A percentile compares a stretch with the other conserved stretches of the same genome.
Conservation (phyloP, 352 stramenopile species). For the Albugo candida region DNA sequence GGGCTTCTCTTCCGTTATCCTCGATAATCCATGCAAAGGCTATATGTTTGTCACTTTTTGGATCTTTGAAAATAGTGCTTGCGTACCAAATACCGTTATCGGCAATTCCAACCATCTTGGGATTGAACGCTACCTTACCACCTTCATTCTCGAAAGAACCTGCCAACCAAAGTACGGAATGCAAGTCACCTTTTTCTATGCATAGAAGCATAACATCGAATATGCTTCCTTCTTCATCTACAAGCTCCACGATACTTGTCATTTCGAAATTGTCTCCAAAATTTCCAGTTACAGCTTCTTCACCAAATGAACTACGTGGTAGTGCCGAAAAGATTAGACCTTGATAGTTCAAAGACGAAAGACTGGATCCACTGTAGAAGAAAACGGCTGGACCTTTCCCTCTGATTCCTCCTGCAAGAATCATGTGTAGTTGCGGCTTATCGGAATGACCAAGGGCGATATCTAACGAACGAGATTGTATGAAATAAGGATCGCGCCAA, state of each 20-base stretch:
- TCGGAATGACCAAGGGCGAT: constrained; percentile 12
- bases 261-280: constrained; percentile 55
- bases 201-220: constrained; percentile 51
- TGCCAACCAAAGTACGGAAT: constrained; percentile 42
- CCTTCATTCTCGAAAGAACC: constrained; percentile 5
- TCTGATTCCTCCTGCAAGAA: constrained; percentile 30
- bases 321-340: constrained; percentile 30
- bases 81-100: constrained; percentile 51
- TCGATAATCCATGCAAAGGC: constrained; percentile 45
- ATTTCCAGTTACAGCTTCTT: constrained; percentile 17
- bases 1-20: constrained; percentile 18
- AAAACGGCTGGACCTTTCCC: constrained; percentile 34
- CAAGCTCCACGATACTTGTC: constrained; percentile 34
- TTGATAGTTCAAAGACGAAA: constrained; percentile 42
- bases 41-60: constrained; percentile 28
- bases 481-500: constrained; percentile 39
- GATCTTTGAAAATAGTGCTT: constrained; percentile 44
- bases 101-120: constrained; percentile 34
- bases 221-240: constrained; percentile 25
- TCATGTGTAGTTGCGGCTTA: constrained; percentile 23
- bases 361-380: constrained; percentile 36
- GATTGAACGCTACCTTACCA: constrained; percentile 11
- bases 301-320: constrained; percentile 30
- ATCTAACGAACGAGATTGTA: constrained; percentile 35
- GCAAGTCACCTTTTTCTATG: constrained; percentile 23